Conservation (phyloP, 208 protist genomes). For the Acanthamoeba culbertsoni region DNA sequence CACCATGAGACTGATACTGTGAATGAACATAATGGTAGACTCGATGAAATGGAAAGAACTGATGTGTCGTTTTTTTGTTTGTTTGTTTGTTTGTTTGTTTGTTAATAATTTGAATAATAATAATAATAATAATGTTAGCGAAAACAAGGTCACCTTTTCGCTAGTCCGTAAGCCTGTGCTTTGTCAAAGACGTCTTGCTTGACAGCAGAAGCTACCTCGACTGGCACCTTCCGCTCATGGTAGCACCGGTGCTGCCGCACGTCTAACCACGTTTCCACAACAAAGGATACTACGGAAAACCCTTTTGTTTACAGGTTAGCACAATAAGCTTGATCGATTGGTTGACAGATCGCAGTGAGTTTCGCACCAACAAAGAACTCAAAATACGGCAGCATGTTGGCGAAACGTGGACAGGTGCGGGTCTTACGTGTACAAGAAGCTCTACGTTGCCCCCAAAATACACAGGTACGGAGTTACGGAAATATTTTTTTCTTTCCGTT, state of each 20-base stretch:
- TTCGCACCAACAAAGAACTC: background rate
- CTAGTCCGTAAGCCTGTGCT: background rate
- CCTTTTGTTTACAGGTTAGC: background rate
- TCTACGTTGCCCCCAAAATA: too few species aligned
- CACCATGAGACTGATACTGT: background rate
- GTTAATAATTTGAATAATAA: too few species aligned
- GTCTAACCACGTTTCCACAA: constrained; percentile 14
- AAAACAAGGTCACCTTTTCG: background rate
- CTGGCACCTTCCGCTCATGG: background rate
- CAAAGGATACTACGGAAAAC: background rate
- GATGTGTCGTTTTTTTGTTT: too few species aligned
- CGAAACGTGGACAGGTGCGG: background rate
- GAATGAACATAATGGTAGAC: background rate
- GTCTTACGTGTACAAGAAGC: too few species aligned
- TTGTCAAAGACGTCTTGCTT: background rate
- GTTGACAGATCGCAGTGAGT: background rate
- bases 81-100: too few species aligned
- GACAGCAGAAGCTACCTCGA: background rate
- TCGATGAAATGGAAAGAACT: constrained; percentile 28
- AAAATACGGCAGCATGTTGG: constrained; percentile 7
- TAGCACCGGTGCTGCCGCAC: constrained; percentile 15
- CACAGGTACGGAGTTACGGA: too few species aligned
- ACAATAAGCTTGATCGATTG: background rate
- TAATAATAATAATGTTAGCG: too few species aligned
- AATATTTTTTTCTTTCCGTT: too few species aligned